Base-by-base conservation (phyloP, 2,329 filamentous ascomycete species). In the Boeremia lycopersici region DNA sequence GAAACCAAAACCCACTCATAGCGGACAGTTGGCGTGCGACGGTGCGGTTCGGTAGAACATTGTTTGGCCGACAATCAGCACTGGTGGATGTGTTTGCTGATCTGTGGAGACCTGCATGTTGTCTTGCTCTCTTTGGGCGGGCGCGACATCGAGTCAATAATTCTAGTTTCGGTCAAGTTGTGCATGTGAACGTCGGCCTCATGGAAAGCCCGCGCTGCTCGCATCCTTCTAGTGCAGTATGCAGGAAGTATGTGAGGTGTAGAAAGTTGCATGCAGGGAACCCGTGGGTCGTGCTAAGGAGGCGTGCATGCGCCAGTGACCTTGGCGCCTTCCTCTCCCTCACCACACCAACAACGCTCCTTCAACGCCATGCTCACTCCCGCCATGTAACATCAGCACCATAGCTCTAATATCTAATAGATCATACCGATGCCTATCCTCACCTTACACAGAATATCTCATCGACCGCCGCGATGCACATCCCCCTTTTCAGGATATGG, bases 401-500 rank as follows among this genome's bases (percentile, higher is more conserved):
- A 35, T 57, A 60, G 51, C 53, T 52, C 38, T 68, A 65, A 67
- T 65, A 57, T 63, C 35, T 68, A 68, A 65, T 68, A 60, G 53
- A 53, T 44, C 33, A 53, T 53, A 53, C 52, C 54, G 51, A 67
- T 68, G 65, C 63, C 56, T 68, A 56, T 52, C 45, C 44, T 53
- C 39, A 34, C 53, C 23, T 43, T 44, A 38, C 31, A 26, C 47
- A 36, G 34, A 19, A 25, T 53, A 36, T 39, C 28, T 45, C 34
- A 52, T 35, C 40, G 46, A 47, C 45, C 51, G 62, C 59, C 50
- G 57, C 56, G 47, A 74, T 80, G 64, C 77, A 75, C 63, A 78
- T 81, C 62, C 80, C 86, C 40, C 65, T 93, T 69, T 91, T 90
- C 75, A 86, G 87, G 72, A 86, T 96, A 74, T 85, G 93, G 78